Evolutionary conservation across 1,284 basidiomycete species (phyloP), one percentile per base, ranked within the genome.

Genomic region (Mycena citricolor): DNA sequence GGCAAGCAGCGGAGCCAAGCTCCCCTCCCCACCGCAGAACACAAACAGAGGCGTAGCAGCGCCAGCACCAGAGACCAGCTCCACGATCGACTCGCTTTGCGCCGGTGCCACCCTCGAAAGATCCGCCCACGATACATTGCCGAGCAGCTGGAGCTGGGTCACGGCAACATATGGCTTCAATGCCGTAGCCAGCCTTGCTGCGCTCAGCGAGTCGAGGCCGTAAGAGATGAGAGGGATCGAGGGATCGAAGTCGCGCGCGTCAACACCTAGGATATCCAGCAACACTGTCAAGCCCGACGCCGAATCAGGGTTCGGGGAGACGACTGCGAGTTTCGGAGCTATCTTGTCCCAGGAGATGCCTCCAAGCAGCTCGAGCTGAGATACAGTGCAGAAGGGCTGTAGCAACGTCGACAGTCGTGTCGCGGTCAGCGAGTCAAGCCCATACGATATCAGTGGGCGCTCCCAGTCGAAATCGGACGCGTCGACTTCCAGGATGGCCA

Each of bases 151-250:
- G 3, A 50, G 14, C 21, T 53, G 44, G 16, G 44, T 53, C 12
- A 53, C 24, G 3, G 22, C 8, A 5, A 47, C 10, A 13, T 32
- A 41, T 6, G 47, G 40, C 40, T 36, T 42, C 20, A 43, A 23
- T 4, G 41, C 48, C n/a, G 14, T 34, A 5, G 42, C 55, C 25
- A 45, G 7, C 6, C 48, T 29, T 11, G 28, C 39, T 11, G 51
- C 51, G 21, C 29, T 20, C 13, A 52, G 26, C 8, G 51, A 50
- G 14, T 52, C 51, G 13, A 52, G 32, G 5, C 51, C 51, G 26
- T 50, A 52, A 7, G 42, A 42, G 5, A 40, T 49, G 3, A 52
- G 31, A 0, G 51, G 51, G 5, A 49, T 29, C 2, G 39, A 38
- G 4, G 32, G 23, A 13, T 19, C 14, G 21, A 54, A 54, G 10